These are phyloP conservation scores for Alliaria petiolata DNA, from an alignment of 345 rosid genomes.

Conservation along the genomic window DNA sequence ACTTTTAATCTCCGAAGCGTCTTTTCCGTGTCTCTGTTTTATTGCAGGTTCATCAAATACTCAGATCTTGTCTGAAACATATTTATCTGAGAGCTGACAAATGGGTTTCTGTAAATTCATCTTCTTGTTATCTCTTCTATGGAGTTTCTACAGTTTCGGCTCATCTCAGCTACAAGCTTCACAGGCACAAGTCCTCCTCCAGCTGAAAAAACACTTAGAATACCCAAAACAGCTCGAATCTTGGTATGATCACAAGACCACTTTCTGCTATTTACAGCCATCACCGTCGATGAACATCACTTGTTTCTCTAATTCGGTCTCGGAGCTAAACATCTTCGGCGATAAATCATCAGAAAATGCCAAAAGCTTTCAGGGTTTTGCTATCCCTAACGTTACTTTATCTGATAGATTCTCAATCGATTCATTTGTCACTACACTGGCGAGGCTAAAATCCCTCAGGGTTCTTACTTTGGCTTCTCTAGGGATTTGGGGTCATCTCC, in stretches of 20 bases:
- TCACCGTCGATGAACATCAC: conserved; percentile 50
- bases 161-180: conserved; percentile 69
- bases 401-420: conserved; percentile 62
- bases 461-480: conserved; percentile 57
- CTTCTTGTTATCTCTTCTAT: conserved; percentile 38
- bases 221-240: conserved; percentile 61
- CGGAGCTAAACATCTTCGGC: conserved; percentile 53
- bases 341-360: conserved; percentile 37
- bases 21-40: background rate
- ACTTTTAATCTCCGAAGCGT: too few species aligned
- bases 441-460: conserved; percentile 52
- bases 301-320: conserved; percentile 49
- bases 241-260: conserved; percentile 51
- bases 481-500: conserved; percentile 80
- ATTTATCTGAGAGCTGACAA: background rate
- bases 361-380: conserved; percentile 41
- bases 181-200: conserved; percentile 70
- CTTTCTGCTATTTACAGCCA: conserved; percentile 51
- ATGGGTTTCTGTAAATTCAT: conserved; percentile 43
- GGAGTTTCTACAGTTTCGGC: conserved; percentile 43
- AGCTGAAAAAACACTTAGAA: conserved; percentile 66
- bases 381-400: conserved; percentile 44
- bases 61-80: conserved; percentile 26
- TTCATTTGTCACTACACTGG: conserved; percentile 59
- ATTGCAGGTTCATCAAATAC: conserved; percentile 11